Base-by-base conservation (phyloP, 305 asterid genomes). In the Fraxinus dipetala region DNA sequence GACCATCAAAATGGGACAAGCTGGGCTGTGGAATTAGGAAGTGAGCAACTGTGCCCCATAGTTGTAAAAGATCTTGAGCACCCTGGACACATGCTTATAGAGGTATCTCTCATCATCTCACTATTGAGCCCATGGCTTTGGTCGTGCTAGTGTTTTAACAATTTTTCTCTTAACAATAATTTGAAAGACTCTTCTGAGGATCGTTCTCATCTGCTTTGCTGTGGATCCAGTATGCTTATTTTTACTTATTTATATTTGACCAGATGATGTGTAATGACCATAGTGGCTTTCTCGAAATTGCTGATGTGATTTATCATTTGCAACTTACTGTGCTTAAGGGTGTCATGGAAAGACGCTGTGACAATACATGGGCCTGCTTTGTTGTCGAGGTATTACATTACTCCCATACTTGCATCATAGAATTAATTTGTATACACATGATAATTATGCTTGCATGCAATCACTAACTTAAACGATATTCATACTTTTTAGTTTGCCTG, bases 11-110 rank as follows among this genome's bases (percentile, higher is more conserved):
- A 88, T n/a, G 98, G 99, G 82, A 76, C 92, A 80, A 93, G 97
- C 87, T 96, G 99, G 99, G 98, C 99, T 34, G 67, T 92, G 43
- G 98, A 94, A 59, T 61, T 92, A 77, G 98, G 94, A 81, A 87
- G 80, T 10, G 95, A 85, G 78, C 85, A 86, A 78, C 65, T 84
- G 6, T 95, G 93, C 84, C 99, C 99, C 78, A 93, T 95, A 70
- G 77, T 92, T 36, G 96, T 95, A 75, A 93, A 94, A 87, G 98
- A 95, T 86, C 92, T 95, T 11, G 90, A 92, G 36, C 90, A 80
- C 72, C 98, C 98, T 5, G 94, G 97, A 16, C 95, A 87, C 84
- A 89, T 95, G 97, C 93, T 95, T 72, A 95, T 95, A 79, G 93
- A 94, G 99, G 99, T 94, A 84, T 78, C 6, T 45, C 28, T 35